Base-by-base conservation (phyloP, 257 asterid species). In the Nicotiana obtusifolia region DNA sequence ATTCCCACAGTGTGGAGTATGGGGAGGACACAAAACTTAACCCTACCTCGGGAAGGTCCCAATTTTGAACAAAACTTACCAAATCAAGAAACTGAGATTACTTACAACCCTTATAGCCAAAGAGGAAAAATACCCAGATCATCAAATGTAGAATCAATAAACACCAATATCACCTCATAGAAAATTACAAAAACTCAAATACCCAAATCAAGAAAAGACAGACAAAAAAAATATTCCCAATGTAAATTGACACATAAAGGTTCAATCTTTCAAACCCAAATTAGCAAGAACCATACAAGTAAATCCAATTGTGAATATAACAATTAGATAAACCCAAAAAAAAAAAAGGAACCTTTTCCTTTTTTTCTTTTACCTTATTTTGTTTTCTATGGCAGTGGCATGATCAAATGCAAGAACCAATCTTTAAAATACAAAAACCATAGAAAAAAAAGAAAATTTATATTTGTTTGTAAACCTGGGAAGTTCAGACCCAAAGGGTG, bases 111-210 rank as follows among this genome's bases (percentile, higher is more conserved):
- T 64, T 64, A 68, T 77, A 28, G 49, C 65, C 61, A 33, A 53
- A 5, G 14, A 44, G 4, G 76, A 64, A 77, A 69, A 86, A 65
- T 61, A 33, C 84, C 68, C 53, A 56, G 82, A 69, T 47, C 81
- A 60, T 79, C 73, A 80, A 86, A 81, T 80, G 80, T 65, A 60
- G 60, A 56, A 47, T 57, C 28, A 33, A 54, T 78, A 31, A 60
- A 49, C 68, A 82, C 77, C 81, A 83, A 81, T 52, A 79, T 64
- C 66, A 82, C 78, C 81, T 66, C 82, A 66, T n/a, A 80, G 9
- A 69, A 80, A 53, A 56, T 53, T 79, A 44, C 64, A 49, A 81
- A 82, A 81, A 68, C 81, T 6, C 64, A 56, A 31, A 82, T 62
- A 76, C 84, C 81, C 19, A 77, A 82, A 75, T 80, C 87, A 80